These are phyloP conservation scores for Cercospora janseana DNA, from an alignment of 2,329 filamentous ascomycete species.

Conservation along the genomic window DNA sequence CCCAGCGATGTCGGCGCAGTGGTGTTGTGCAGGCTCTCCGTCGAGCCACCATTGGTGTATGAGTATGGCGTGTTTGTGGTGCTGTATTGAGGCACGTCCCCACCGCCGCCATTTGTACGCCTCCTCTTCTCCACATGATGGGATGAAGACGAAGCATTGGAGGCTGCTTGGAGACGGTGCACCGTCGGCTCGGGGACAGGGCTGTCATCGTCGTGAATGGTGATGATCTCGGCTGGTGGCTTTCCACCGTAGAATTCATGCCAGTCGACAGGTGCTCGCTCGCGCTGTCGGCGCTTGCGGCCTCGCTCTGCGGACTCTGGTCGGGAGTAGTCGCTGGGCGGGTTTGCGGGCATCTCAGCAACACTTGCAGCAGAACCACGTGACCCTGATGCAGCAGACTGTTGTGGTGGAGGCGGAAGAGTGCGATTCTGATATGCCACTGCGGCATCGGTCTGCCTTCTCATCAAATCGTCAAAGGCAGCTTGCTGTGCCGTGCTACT, in stretches of 20 bases:
- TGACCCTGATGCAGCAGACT: constrained; percentile 24
- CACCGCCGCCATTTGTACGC: constrained; percentile 54
- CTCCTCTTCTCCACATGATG: constrained; percentile 70
- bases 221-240: constrained; percentile 51
- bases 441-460: constrained; percentile 31
- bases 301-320: constrained; percentile 23
- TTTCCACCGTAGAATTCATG: constrained; percentile 39
- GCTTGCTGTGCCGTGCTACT: constrained; percentile 18
- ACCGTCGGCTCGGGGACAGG: constrained; percentile 27
- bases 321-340: constrained; percentile 16
- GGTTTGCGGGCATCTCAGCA: constrained; percentile 16
- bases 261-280: constrained; percentile 37
- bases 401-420: constrained; percentile 26
- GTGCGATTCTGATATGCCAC: constrained; percentile 28
- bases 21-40: constrained; percentile 61
- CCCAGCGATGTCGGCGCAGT: constrained; percentile 78
- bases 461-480: constrained; percentile 29
- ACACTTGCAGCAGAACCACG: constrained; percentile 26
- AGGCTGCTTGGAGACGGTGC: constrained; percentile 25
- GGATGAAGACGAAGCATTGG: constrained; percentile 35
- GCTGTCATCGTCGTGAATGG: constrained; percentile 51
- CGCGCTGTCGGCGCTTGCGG: constrained; percentile 25
- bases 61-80: constrained; percentile 66
- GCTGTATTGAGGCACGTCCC: constrained; percentile 34
- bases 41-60: constrained; percentile 64